A percentile compares a stretch with the other conserved stretches of the same genome.
Conservation (phyloP, 2,329 filamentous ascomycete genomes). For the Myriosclerotinia scirpicola region DNA sequence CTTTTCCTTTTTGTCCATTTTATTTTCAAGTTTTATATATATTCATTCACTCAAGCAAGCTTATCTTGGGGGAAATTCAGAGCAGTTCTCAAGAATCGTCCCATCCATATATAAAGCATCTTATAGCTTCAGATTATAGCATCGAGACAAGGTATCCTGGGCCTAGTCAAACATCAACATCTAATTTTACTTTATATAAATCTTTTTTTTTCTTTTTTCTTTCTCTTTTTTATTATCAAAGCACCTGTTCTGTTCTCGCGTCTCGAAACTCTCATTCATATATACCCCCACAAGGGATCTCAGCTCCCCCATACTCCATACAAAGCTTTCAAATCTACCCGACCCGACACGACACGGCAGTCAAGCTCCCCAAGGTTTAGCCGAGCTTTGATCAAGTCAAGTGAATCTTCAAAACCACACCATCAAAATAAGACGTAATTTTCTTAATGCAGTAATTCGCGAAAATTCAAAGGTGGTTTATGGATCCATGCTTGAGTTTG, state of each 20-base stretch:
- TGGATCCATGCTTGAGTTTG: slow-evolving; percentile 11
- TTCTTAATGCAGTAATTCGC: slow-evolving; percentile 16
- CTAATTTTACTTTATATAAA: neutral
- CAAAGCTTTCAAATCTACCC: neutral
- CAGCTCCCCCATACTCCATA: neutral
- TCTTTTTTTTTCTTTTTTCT: neutral
- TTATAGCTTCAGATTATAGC: neutral
- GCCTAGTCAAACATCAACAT: slow-evolving; percentile 11
- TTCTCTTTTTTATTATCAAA: slow-evolving; percentile 2
- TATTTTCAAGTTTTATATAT: slow-evolving; percentile 9
- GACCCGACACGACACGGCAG: neutral
- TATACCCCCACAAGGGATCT: neutral
- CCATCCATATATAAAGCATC: neutral
- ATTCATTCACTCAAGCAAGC: slow-evolving; percentile 2
- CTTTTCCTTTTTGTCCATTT: slow-evolving; percentile 2
- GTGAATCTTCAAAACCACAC: slow-evolving; percentile 10
- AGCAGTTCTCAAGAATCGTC: slow-evolving; percentile 13
- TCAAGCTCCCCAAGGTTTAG: neutral
- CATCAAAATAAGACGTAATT: neutral
- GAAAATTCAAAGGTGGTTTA: slow-evolving; percentile 2
- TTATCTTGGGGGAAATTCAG: neutral
- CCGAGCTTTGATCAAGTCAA: slow-evolving; percentile 15
- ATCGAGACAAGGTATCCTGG: slow-evolving; percentile 10
- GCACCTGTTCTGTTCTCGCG: neutral
- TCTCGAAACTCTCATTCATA: neutral